Base-by-base conservation (phyloP, 164 flowering plant genomes). In the Buxus sempervirens region DNA sequence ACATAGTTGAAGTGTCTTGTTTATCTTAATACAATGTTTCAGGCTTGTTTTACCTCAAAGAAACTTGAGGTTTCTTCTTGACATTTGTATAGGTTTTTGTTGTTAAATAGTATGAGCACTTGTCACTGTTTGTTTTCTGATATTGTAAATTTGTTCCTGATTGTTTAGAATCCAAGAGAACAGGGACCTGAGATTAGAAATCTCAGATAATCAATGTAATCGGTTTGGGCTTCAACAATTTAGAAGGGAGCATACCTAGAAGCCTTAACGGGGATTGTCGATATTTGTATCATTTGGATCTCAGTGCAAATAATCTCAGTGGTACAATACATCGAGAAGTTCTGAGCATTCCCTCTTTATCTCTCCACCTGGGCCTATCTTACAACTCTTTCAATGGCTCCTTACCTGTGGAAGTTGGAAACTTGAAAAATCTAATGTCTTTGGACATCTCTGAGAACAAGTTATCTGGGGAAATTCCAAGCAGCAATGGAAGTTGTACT, bases 181-280 rank as follows among this genome's bases (percentile, higher is more conserved):
- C n/a, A n/a, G n/a, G n/a, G n/a, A n/a, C n/a, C n/a, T n/a, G n/a
- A n/a, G n/a, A n/a, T n/a, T n/a, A n/a, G n/a, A n/a, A n/a, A n/a
- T n/a, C n/a, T n/a, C n/a, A n/a, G n/a, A n/a, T n/a, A 19, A 12
- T 81, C 13, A 1, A 6, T 8, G 0, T 1, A n/a, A 71, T 77
- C 1, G 5, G 9, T 24, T 24, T 80, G 0, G 21, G 6, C 0
- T 10, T 13, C 0, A 79, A 76, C 42, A 53, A 38, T 1, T 57
- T 84, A 12, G 25, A 32, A 1, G 87, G 87, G 4, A 48, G 23
- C 54, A 73, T 83, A 25, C 84, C 87, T 27, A 3, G 76, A 7
- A 70, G 58, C 32, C 53, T 83, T 3, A n/a, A n/a, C n/a, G 76
- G 65, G 6, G 19, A 71, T 20, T 76, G 73, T 15, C 49, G 18